These are phyloP conservation scores for Tuber magnatum DNA, from an alignment of 495 filamentous ascomycete species.

Conservation along the genomic window DNA sequence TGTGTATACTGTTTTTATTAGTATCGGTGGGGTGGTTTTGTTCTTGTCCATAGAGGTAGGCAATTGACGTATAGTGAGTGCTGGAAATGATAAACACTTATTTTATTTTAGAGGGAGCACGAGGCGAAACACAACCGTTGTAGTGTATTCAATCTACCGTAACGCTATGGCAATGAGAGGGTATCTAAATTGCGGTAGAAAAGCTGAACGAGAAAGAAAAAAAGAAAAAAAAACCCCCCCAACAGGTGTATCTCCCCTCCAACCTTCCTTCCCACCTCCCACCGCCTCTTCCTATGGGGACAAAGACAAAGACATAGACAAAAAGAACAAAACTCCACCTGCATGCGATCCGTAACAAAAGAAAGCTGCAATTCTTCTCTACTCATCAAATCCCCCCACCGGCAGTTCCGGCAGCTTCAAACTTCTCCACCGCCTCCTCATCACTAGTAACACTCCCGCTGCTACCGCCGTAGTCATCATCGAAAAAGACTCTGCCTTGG, in stretches of 20 bases:
- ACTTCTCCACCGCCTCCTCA: conserved; percentile 19
- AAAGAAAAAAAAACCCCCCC: too few relatives aligned
- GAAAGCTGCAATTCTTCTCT: neutral
- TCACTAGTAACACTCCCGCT: conserved; percentile 27
- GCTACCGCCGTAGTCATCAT: conserved; percentile 25
- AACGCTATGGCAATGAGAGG: neutral
- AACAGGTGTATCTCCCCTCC: neutral
- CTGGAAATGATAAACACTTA: neutral
- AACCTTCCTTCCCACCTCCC: neutral
- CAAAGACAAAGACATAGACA: neutral
- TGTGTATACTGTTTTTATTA: neutral
- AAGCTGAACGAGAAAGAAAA: neutral
- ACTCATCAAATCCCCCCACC: neutral
- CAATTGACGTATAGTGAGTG: neutral
- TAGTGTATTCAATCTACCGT: neutral
- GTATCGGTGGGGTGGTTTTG: neutral
- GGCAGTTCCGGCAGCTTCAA: neutral
- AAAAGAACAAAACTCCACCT: neutral
- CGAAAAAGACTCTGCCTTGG: conserved; percentile 24
- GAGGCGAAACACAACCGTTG: neutral
- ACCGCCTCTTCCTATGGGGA: neutral
- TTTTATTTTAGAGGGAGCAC: neutral
- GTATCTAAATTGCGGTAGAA: neutral
- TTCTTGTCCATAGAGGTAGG: neutral
- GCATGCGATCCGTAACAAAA: neutral